Base-by-base conservation (phyloP, 345 rosid species). In the Melaleuca quinquenervia region DNA sequence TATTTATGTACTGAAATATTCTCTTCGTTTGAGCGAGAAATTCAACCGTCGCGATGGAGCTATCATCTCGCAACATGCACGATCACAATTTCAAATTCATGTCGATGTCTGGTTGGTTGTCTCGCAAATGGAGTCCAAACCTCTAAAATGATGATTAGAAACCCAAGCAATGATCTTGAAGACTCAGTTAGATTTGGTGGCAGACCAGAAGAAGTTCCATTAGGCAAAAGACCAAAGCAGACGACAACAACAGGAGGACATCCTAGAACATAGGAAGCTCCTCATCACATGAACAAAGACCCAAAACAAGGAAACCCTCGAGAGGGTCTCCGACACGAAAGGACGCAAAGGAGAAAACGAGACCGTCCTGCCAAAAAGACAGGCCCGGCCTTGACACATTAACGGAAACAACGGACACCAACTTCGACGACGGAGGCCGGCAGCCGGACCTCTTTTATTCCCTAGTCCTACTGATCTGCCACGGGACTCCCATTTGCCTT, bases 21-120 rank as follows among this genome's bases (percentile, higher is more conserved):
- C 32, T 36, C 3, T 8, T 70, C 48, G 16, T 32, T 64, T 32
- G 18, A 70, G 13, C 3, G 20, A 70, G 45, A 70, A 70, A 32
- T 16, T 16, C 22, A 32, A 0, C 3, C 0, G 1, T 0, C 0
- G 6, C 1, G 0, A 32, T 0, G 9, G 7, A 32, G 78, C 0
- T 70, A 70, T 70, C 24, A 9, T 70, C 78, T 32, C 0, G 16
- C 3, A 1, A 0, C 2, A 9, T 60, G 74, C 20, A 60, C 20
- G 0, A 60, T 27, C 41, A 60, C 24, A 18, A 64, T 16, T 20
- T 64, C 21, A 64, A 64, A 6, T 16, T 16, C 6, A 32, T 0
- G 12, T 32, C 3, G 1, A 18, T 70, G 44, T 62, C 27, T 62
- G 75, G 41, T 62, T 5, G 21, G 0, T 62, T 3, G 44, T 6